Evolutionary conservation across 495 filamentous ascomycete species (phyloP).

Genomic region (Parathielavia appendiculata): DNA sequence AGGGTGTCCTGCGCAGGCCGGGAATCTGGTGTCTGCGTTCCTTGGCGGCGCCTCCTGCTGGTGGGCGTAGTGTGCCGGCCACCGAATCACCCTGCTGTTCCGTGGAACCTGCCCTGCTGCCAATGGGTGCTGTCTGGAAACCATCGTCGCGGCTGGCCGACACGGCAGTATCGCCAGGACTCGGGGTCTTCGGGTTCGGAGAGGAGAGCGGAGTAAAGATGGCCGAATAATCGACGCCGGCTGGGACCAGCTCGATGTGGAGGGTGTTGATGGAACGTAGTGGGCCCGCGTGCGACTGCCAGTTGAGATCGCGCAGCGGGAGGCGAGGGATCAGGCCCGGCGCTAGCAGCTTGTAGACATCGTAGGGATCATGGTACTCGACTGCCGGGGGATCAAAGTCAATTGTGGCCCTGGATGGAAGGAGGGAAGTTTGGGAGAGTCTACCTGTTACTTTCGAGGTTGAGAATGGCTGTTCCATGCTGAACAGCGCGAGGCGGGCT

Average conservation of each 20-base stretch:
- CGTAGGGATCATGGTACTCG: slow-evolving; percentile 84
- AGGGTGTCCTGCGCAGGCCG: slow-evolving; percentile 86
- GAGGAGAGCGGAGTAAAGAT: slow-evolving; percentile 39
- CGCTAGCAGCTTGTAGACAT: slow-evolving; percentile 75
- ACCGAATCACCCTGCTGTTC: slow-evolving; percentile 33
- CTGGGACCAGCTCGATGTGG: slow-evolving; percentile 76
- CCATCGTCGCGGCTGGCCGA: slow-evolving; percentile 44
- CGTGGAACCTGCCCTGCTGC: slow-evolving; percentile 25
- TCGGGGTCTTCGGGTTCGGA: slow-evolving; percentile 28
- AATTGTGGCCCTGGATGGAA: background rate
- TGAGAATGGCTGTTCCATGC: slow-evolving; percentile 58
- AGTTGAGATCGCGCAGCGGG: slow-evolving; percentile 89
- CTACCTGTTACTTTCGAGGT: slow-evolving; percentile 70
- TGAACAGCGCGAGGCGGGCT: slow-evolving; percentile 32
- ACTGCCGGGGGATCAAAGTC: slow-evolving; percentile 32
- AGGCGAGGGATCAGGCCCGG: slow-evolving; percentile 69
- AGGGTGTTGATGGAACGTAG: slow-evolving; percentile 87
- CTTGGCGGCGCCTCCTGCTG: slow-evolving; percentile 22
- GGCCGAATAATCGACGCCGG: slow-evolving; percentile 34
- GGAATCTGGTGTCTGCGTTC: slow-evolving; percentile 92
- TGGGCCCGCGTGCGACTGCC: slow-evolving; percentile 89
- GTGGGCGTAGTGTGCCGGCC: slow-evolving; percentile 21
- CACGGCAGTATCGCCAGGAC: slow-evolving; percentile 40
- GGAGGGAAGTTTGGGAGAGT: background rate
- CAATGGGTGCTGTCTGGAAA: slow-evolving; percentile 43